phyloP scores from a whole-genome alignment of 441 rosid genomes.

The Geranium incanum region DNA sequence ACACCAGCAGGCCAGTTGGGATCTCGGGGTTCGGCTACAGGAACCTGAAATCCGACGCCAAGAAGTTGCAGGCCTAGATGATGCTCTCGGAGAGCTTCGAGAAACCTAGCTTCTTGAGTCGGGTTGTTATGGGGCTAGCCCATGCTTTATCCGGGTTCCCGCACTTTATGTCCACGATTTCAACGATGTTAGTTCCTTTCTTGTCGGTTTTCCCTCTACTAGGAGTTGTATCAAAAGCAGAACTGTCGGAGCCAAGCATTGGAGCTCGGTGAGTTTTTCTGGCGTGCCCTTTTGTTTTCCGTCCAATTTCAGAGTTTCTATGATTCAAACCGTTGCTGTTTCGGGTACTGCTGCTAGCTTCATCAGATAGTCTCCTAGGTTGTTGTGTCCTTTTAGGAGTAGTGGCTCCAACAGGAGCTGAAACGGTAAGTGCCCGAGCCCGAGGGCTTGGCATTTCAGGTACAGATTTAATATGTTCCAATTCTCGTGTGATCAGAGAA shows the following conservation, averaged over 20 bases:
- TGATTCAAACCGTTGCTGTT: conserved; percentile 24
- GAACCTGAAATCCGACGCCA: conserved; percentile 46
- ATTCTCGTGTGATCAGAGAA: conserved; percentile 69
- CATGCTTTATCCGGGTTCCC: conserved; percentile 70
- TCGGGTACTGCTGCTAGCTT: conserved; percentile 58
- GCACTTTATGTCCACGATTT: conserved; percentile 77
- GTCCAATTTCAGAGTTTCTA: conserved; percentile 26
- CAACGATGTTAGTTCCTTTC: conserved; percentile 59
- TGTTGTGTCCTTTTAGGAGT: conserved; percentile 49
- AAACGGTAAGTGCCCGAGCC: conserved; percentile 36
- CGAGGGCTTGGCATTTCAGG: conserved; percentile 42
- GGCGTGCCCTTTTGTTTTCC: conserved; percentile 39
- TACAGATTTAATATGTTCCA: conserved; percentile 47
- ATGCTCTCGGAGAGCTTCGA: conserved; percentile 72
- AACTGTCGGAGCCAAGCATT: conserved; percentile 52
- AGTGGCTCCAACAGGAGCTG: conserved; percentile 43
- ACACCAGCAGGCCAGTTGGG: background rate
- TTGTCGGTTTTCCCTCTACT: conserved; percentile 43
- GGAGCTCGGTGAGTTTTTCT: conserved; percentile 50
- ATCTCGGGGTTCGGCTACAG: conserved; percentile 36
- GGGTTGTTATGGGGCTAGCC: conserved; percentile 58
- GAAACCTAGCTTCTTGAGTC: conserved; percentile 85
- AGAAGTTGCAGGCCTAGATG: conserved; percentile 40
- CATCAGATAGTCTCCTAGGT: conserved; percentile 49
- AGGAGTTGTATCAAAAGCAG: conserved; percentile 52